Percentiles rank a stretch among this genome's conserved stretches.
Evolutionary conservation across 1,284 basidiomycete genomes (phyloP).

Genomic region (Amylostereum chailletii): DNA sequence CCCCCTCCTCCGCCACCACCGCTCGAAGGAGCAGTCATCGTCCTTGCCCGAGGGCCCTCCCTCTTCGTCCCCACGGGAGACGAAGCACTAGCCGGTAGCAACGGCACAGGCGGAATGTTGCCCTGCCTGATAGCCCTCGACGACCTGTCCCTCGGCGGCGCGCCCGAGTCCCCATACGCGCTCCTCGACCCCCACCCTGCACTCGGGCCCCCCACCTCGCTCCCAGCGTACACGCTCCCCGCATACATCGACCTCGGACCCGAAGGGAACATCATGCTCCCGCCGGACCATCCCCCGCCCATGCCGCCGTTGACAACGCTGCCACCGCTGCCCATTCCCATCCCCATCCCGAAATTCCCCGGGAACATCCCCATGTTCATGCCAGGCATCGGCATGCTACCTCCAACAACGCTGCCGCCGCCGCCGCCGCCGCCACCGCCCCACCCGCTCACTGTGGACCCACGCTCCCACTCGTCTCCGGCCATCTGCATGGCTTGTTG

Average conservation of each 20-base stretch:
- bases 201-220: conserved; percentile 39
- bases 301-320: conserved; percentile 11
- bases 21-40: conserved; percentile 46
- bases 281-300: conserved; percentile 26
- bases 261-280: conserved; percentile 39
- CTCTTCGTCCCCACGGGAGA: conserved; percentile 10
- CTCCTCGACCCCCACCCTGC: conserved; percentile 54
- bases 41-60: conserved; percentile 32
- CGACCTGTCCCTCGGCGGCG: conserved; percentile 30
- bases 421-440: conserved; percentile 26
- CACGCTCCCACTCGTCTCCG: conserved; percentile 79
- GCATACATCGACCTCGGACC: conserved; percentile 49
- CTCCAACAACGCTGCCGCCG: conserved; percentile 25
- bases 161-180: conserved; percentile 57
- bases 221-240: conserved; percentile 35
- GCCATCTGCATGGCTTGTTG: conserved; percentile 79
- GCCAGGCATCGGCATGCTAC: conserved; percentile 19
- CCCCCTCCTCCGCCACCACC: conserved; percentile 17
- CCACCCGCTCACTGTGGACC: conserved; percentile 39
- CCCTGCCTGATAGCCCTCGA: conserved; percentile 15
- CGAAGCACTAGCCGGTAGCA: conserved; percentile 17
- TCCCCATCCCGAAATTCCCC: conserved; percentile 21
- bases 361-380: conserved; percentile 17
- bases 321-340: conserved; percentile 28
- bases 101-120: conserved; percentile 12